These are phyloP conservation scores for Ogataea hybrid DNA, from an alignment of 1,139 yeast species.

Conservation along the genomic window DNA sequence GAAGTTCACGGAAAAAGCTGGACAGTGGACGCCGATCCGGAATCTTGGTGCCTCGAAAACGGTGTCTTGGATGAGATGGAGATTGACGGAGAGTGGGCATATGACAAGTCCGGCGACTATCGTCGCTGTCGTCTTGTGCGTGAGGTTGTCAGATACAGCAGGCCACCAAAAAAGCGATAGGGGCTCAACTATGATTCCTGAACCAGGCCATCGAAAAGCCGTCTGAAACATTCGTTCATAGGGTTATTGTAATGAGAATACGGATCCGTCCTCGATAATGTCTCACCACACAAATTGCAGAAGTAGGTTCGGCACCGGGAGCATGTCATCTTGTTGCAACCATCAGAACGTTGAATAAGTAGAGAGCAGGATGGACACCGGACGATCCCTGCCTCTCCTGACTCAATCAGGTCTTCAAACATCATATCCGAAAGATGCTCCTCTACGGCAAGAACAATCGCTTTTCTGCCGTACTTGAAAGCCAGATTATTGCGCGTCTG, in stretches of 20 bases:
- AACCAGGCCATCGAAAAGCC: slow-evolving; percentile 56
- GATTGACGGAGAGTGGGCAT: slow-evolving; percentile 42
- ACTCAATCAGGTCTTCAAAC: slow-evolving; percentile 44
- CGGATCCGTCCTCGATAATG: slow-evolving; percentile 42
- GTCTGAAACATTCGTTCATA: slow-evolving; percentile 46
- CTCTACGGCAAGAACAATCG: slow-evolving; percentile 42
- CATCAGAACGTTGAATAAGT: slow-evolving; percentile 58
- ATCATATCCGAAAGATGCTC: slow-evolving; percentile 49
- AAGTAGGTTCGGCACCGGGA: slow-evolving; percentile 47
- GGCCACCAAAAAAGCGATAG: slow-evolving; percentile 9
- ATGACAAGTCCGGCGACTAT: slow-evolving; percentile 48
- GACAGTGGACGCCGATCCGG: slow-evolving; percentile 58
- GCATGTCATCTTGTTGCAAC: slow-evolving; percentile 70
- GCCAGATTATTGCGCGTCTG: slow-evolving; percentile 39
- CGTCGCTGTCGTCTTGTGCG: slow-evolving; percentile 56
- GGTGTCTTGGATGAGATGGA: slow-evolving; percentile 28
- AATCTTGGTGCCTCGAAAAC: slow-evolving; percentile 51
- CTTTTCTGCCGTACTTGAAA: slow-evolving; percentile 48
- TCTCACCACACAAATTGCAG: slow-evolving; percentile 56
- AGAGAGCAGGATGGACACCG: slow-evolving; percentile 57
- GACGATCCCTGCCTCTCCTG: slow-evolving; percentile 40
- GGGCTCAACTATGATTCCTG: slow-evolving; percentile 27
- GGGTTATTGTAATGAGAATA: slow-evolving; percentile 53
- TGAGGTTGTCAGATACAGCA: slow-evolving; percentile 37
- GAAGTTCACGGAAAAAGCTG: slow-evolving; percentile 67